phyloP scores from a whole-genome alignment of 192 early-diverging fungal species.

The Gamsiella multidivaricata region DNA sequence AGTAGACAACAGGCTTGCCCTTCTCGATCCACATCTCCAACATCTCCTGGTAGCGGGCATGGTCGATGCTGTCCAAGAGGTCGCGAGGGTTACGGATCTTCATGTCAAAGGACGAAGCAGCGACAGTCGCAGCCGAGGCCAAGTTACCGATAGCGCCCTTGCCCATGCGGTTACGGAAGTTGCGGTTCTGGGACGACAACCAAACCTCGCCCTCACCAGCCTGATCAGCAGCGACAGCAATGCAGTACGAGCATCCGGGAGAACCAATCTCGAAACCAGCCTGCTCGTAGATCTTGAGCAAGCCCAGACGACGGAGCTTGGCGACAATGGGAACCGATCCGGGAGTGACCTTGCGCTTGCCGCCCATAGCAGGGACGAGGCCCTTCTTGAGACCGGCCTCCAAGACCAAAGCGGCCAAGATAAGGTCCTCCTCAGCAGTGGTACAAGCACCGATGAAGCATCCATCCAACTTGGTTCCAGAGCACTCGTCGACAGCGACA shows the following conservation, averaged over 20 bases:
- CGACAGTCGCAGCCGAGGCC: conserved; percentile 81
- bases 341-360: conserved; percentile 80
- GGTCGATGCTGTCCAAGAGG: conserved; percentile 74
- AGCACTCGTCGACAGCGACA: conserved; percentile 65
- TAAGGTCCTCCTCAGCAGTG: conserved; percentile 85
- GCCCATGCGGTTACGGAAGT: conserved; percentile 89
- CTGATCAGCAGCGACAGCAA: conserved; percentile 81
- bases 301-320: conserved; percentile 79
- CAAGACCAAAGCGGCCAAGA: conserved; percentile 79
- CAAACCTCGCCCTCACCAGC: conserved; percentile 84
- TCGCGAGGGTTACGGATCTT: conserved; percentile 74
- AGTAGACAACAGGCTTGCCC: conserved; percentile 65
- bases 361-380: conserved; percentile 64
- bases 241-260: conserved; percentile 85
- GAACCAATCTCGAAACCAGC: conserved; percentile 81
- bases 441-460: conserved; percentile 87
- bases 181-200: conserved; percentile 87
- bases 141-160: conserved; percentile 84
- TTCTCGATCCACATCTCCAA: conserved; percentile 76
- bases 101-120: conserved; percentile 83
- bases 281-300: conserved; percentile 78
- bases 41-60: conserved; percentile 68
- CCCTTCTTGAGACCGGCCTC: conserved; percentile 80
- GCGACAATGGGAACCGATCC: conserved; percentile 83
- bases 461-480: conserved; percentile 78